Evolutionary conservation across 2,329 filamentous ascomycete genomes (phyloP).

Genomic region (Colletotrichum shisoi): DNA sequence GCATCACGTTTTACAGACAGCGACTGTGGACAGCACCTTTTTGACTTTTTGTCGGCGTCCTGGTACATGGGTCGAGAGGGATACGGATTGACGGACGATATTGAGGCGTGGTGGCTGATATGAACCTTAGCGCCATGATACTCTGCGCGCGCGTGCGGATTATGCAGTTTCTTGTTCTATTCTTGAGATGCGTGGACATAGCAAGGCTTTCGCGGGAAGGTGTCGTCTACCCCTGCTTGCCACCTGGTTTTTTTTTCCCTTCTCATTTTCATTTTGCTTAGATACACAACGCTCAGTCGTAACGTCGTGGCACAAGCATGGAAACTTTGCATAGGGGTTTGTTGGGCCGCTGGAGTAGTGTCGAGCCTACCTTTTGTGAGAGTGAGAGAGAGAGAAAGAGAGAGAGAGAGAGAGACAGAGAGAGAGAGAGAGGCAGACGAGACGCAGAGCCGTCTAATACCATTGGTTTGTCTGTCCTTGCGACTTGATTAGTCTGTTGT

Average conservation of each 20-base stretch:
- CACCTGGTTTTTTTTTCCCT: not conserved
- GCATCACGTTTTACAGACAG: constrained; percentile 33
- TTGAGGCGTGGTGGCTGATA: constrained; percentile 40
- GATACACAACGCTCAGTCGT: constrained; percentile 7
- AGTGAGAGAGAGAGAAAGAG: no score
- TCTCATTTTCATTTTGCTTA: constrained; percentile 30
- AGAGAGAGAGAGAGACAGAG: no score
- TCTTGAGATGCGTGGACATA: constrained; percentile 36
- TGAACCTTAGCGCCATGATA: constrained; percentile 42
- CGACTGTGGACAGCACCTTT: constrained; percentile 36
- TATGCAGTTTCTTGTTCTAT: constrained; percentile 34
- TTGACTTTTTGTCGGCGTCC: constrained; percentile 36
- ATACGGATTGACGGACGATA: constrained; percentile 37
- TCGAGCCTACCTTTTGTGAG: not conserved
- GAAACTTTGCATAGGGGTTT: constrained; percentile 30
- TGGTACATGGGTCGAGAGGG: constrained; percentile 33
- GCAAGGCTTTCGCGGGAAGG: constrained; percentile 9
- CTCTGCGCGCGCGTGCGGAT: constrained; percentile 24
- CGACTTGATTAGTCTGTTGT: not conserved
- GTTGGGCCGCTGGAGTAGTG: constrained; percentile 13
- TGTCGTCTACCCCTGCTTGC: not conserved
- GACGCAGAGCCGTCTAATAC: constrained; percentile 30
- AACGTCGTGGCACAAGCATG: constrained; percentile 22
- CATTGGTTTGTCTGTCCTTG: constrained; percentile 4
- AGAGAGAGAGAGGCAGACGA: constrained; percentile 12